Evolutionary conservation across 208 protist species (phyloP).

Genomic region (Spongospora subterranea): DNA sequence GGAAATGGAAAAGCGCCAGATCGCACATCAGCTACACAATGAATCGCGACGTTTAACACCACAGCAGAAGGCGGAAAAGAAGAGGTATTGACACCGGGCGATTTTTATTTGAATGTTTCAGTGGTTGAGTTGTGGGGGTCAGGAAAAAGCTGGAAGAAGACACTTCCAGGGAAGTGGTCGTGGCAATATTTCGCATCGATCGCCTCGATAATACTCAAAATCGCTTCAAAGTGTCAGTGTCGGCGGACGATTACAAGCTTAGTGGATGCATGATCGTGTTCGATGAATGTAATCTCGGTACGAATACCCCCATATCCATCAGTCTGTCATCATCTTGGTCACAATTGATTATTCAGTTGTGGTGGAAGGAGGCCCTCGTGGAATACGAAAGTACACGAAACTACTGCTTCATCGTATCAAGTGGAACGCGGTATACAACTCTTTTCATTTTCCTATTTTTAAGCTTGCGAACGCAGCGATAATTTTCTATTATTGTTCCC

Average conservation of each 20-base stretch:
- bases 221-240: conserved; percentile 47
- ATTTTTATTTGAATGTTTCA: background rate
- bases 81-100: conserved; percentile 14
- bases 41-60: conserved; percentile 46
- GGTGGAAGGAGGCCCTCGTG: conserved; percentile 30
- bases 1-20: conserved; percentile 58
- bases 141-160: conserved; percentile 60
- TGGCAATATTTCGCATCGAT: conserved; percentile 52
- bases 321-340: background rate
- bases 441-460: background rate
- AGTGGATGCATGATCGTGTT: conserved; percentile 54
- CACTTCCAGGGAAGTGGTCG: conserved; percentile 45
- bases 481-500: no score
- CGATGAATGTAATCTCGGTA: background rate
- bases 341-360: background rate
- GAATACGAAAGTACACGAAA: conserved; percentile 27
- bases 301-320: background rate
- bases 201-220: background rate
- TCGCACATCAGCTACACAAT: conserved; percentile 50
- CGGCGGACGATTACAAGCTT: conserved; percentile 28
- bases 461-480: background rate
- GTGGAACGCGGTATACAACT: background rate
- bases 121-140: background rate
- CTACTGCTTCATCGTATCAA: conserved; percentile 35
- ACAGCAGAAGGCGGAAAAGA: conserved; percentile 47